Base-by-base conservation (phyloP, 129 eudicot genomes). In the Flaveria sonorensis region DNA sequence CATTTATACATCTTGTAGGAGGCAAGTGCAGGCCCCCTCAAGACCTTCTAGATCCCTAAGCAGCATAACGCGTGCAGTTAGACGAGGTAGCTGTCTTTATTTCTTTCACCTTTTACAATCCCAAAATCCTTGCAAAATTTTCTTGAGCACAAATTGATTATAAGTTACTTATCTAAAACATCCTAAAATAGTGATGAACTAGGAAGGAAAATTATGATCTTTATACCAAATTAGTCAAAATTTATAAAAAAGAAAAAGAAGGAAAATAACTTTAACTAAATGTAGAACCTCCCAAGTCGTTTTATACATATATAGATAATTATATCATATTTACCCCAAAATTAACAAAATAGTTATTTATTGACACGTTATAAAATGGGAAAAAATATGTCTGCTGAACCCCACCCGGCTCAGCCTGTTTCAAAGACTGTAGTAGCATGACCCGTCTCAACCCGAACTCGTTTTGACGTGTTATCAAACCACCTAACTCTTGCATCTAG, bases 51-150 rank as follows among this genome's bases (percentile, higher is more conserved):
- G 98, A 84, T 88, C 98, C 73, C 73, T 93, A 55, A 81, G 91
- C 87, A 90, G 89, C 77, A 88, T 93, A 70, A 88, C 96, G 45
- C 97, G 98, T 47, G 98, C 85, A 70, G 97, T 93, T 75, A 87
- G 94, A 85, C 86, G 98, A 88, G 98, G 98, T 42, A 62, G 68
- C 11, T 26, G 9, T 47, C 66, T 24, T 59, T 70, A 56, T 39
- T 55, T n/a, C 13, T 20, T 66, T 36, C 7, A 36, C 40, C 40
- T 36, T 36, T 36, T 36, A 36, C 40, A 36, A 36, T 68, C 62
- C 32, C 26, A 16, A 8, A 55, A 56, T 19, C 10, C 19, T 24
- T 9, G 45, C 61, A 48, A n/a, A 28, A 20, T 20, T 56, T 1
- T 56, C 14, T 11, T 56, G 30, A 56, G 24, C 72, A 48, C 66